Percentiles rank a stretch among this genome's conserved stretches.
phyloP scores from a whole-genome alignment of 352 stramenopile species.

The Phytophthora quininea region DNA sequence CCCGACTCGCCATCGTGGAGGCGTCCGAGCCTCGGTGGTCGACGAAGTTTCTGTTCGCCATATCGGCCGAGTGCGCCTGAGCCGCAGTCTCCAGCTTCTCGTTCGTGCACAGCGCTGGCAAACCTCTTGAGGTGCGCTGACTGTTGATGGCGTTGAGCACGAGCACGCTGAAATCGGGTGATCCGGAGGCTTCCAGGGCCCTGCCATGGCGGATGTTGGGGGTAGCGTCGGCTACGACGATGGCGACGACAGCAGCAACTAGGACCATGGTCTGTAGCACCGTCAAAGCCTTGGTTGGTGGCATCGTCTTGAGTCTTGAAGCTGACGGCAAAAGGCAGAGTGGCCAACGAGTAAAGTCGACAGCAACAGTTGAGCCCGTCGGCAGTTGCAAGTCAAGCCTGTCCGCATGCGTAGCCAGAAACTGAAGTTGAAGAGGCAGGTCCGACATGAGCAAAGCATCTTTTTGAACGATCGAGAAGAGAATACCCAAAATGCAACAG shows the following conservation, averaged over 20 bases:
- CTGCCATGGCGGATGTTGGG: not conserved
- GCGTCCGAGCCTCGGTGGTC: constrained; percentile 50
- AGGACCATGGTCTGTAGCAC: too few species aligned
- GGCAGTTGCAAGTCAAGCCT: too few species aligned
- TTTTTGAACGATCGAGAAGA: too few species aligned
- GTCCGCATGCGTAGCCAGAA: too few species aligned
- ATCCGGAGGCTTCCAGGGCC: constrained; percentile 6
- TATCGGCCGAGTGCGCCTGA: constrained; percentile 44
- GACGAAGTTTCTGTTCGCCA: constrained; percentile 51
- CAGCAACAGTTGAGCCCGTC: too few species aligned
- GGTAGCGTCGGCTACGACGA: constrained; percentile 5
- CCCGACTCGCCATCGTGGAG: constrained; percentile 45
- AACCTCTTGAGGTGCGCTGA: constrained; percentile 39
- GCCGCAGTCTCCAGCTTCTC: constrained; percentile 36
- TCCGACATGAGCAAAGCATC: too few species aligned
- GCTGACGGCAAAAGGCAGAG: too few species aligned
- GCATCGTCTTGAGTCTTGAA: too few species aligned
- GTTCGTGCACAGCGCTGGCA: constrained; percentile 53
- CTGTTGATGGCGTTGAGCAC: constrained; percentile 60
- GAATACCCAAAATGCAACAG: too few species aligned
- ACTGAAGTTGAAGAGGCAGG: too few species aligned
- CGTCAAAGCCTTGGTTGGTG: too few species aligned
- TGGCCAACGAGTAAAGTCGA: too few species aligned
- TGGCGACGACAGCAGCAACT: not conserved
- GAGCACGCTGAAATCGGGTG: constrained; percentile 21